phyloP scores from a whole-genome alignment of 2,329 filamentous ascomycete genomes.

The Ceratocystis eucalypticola region DNA sequence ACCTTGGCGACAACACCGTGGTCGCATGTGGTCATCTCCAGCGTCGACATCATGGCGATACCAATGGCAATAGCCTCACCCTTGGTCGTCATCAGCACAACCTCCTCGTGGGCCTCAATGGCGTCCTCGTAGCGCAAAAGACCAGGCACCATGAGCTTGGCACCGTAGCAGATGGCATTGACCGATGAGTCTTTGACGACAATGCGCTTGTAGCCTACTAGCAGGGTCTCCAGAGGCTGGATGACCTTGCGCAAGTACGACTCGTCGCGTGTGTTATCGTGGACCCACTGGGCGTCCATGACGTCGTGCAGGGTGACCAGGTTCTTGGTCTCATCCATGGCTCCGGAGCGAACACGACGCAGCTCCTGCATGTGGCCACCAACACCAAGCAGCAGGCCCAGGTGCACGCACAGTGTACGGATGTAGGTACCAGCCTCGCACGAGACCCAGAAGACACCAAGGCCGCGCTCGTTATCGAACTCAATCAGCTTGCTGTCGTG shows the following conservation, averaged over 20 bases:
- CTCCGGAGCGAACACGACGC: constrained; percentile 80
- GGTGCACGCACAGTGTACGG: constrained; percentile 89
- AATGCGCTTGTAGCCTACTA: constrained; percentile 88
- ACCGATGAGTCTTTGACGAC: constrained; percentile 78
- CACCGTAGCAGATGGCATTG: constrained; percentile 96
- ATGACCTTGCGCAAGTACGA: constrained; percentile 84
- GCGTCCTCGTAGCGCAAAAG: constrained; percentile 78
- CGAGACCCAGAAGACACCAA: constrained; percentile 98
- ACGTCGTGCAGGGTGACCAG: constrained; percentile 81
- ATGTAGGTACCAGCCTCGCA: constrained; percentile 97
- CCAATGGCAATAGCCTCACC: constrained; percentile 94
- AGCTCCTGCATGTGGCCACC: constrained; percentile 98
- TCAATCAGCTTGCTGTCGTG: constrained; percentile 94
- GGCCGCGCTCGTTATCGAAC: constrained; percentile 95
- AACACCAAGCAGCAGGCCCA: constrained; percentile 63
- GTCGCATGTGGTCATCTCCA: constrained; percentile 92
- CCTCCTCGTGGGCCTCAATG: constrained; percentile 90
- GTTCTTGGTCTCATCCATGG: constrained; percentile 81
- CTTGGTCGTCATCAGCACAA: constrained; percentile 98
- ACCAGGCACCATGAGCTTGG: constrained; percentile 97
- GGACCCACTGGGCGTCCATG: constrained; percentile 87
- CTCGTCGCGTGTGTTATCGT: constrained; percentile 93
- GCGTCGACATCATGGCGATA: constrained; percentile 94
- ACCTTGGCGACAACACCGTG: constrained; percentile 97
- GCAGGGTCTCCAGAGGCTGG: constrained; percentile 77